phyloP scores from a whole-genome alignment of 2,329 filamentous ascomycete species.

The Diaporthe citri region DNA sequence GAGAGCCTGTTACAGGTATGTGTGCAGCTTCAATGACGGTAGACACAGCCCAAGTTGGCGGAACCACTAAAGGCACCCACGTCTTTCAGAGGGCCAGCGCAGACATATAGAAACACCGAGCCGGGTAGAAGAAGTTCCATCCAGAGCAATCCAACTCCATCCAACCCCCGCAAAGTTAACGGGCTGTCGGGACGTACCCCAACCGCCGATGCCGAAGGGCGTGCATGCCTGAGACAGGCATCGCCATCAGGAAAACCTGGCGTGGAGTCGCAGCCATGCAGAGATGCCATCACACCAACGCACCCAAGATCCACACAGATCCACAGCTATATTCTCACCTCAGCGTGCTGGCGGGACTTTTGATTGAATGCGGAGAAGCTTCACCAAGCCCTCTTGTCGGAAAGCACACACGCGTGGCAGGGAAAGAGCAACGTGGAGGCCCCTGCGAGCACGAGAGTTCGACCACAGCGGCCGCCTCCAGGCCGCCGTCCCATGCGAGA shows the following conservation, averaged over 20 bases:
- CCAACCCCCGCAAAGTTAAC: neutral
- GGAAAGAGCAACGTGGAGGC: neutral
- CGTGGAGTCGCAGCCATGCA: neutral
- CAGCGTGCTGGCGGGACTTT: neutral
- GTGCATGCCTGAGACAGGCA: neutral
- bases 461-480: conserved; percentile 5
- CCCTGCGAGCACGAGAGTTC: neutral
- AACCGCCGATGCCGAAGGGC: conserved; percentile 17
- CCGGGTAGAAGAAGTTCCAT: neutral
- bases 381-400: neutral
- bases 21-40: neutral
- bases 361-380: neutral
- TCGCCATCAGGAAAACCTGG: neutral
- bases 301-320: neutral
- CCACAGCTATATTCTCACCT: conserved; percentile 10
- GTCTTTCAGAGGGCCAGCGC: neutral
- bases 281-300: neutral
- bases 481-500: neutral
- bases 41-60: neutral
- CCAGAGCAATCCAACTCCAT: neutral
- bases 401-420: neutral
- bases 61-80: neutral
- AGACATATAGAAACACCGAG: neutral
- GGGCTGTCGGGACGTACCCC: neutral
- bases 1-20: neutral